Evolutionary conservation across 441 rosid species (phyloP).

Genomic region (Biscutella auriculata): DNA sequence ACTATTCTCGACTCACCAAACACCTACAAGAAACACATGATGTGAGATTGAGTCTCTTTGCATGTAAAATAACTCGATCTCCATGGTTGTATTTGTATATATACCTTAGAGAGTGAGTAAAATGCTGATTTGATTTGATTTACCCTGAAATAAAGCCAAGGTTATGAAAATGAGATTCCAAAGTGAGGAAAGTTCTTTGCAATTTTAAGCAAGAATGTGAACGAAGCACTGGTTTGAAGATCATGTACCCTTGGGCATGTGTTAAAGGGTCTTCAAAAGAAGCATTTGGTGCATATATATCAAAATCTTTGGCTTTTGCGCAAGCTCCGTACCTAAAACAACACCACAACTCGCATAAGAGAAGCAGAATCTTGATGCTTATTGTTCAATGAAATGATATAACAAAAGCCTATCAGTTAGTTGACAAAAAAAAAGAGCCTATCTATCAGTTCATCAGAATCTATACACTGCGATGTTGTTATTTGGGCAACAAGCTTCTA

Average conservation of each 20-base stretch:
- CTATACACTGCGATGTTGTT: too few species aligned
- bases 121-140: slow-evolving; percentile 88
- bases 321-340: slow-evolving; percentile 53
- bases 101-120: slow-evolving; percentile 67
- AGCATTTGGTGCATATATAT: slow-evolving; percentile 68
- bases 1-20: slow-evolving; percentile 64
- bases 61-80: background rate
- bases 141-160: slow-evolving; percentile 36
- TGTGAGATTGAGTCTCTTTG: background rate
- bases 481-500: background rate
- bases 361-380: background rate
- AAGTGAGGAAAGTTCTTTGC: background rate
- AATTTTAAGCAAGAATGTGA: background rate
- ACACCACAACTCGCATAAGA: background rate
- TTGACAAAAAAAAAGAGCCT: too few species aligned
- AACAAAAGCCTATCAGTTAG: background rate
- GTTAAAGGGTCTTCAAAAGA: slow-evolving; percentile 88
- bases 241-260: slow-evolving; percentile 63
- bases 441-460: background rate
- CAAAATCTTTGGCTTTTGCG: slow-evolving; percentile 55
- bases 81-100: background rate
- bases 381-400: background rate
- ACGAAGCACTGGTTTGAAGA: background rate
- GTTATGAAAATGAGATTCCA: background rate
- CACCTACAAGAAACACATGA: slow-evolving; percentile 24